Evolutionary conservation across 371 early-diverging fungal genomes (phyloP).

Genomic region (Mortierella sp.): DNA sequence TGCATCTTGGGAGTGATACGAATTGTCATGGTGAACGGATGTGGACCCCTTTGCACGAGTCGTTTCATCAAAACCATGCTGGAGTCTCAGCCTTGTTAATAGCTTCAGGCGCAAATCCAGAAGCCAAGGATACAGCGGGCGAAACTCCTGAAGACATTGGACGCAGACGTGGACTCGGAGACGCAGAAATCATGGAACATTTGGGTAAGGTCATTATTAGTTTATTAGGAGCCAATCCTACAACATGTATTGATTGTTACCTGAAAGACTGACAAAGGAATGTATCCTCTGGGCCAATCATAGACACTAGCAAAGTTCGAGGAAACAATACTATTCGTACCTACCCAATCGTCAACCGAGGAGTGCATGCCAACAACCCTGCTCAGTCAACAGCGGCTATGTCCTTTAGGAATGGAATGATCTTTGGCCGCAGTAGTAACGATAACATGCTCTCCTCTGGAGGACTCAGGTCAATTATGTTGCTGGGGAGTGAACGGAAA

Average conservation of each 20-base stretch:
- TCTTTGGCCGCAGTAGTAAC: slow-evolving; percentile 1
- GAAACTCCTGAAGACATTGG: slow-evolving; percentile 54
- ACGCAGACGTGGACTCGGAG: slow-evolving; percentile 26
- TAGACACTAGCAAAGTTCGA: neutral
- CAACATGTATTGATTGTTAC: no score
- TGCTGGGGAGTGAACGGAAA: slow-evolving; percentile 3
- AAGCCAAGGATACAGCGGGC: slow-evolving; percentile 39
- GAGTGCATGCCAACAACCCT: no score
- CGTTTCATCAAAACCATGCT: slow-evolving; percentile 53
- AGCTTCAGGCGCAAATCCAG: slow-evolving; percentile 42
- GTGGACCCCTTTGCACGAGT: slow-evolving; percentile 56
- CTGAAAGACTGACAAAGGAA: neutral
- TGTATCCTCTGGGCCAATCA: neutral
- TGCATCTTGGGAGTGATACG: slow-evolving; percentile 52
- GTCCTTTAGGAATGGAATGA: no score
- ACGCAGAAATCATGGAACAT: slow-evolving; percentile 30
- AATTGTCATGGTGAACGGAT: slow-evolving; percentile 41
- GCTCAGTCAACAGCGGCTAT: no score
- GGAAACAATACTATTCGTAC: neutral
- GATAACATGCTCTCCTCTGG: slow-evolving; percentile 19
- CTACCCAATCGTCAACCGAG: neutral
- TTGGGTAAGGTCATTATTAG: slow-evolving; percentile 38
- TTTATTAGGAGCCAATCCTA: no score
- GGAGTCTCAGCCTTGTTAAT: slow-evolving; percentile 45
- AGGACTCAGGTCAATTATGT: slow-evolving; percentile 32